Percentiles rank a stretch among this genome's conserved stretches.
phyloP scores from a whole-genome alignment of 1,284 basidiomycete species.

The Trametes hirsuta region DNA sequence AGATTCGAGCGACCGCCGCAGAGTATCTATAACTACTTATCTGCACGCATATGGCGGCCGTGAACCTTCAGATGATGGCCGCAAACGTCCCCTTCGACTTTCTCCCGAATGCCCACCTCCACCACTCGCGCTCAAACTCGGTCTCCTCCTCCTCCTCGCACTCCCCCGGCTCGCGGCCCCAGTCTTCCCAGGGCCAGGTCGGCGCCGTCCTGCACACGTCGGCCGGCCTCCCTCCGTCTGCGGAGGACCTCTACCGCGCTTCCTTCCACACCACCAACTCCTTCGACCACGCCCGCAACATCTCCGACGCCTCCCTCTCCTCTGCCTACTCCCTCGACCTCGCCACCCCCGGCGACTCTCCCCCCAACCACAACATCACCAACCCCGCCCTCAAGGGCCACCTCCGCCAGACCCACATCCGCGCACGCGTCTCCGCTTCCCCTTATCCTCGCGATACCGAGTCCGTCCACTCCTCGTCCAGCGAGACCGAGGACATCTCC shows the following conservation, averaged over 20 bases:
- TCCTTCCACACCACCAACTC: slow-evolving; percentile 46
- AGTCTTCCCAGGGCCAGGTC: slow-evolving; percentile 77
- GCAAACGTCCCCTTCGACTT: slow-evolving; percentile 70
- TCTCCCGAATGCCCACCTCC: slow-evolving; percentile 59
- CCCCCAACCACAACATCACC: slow-evolving; percentile 69
- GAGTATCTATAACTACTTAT: slow-evolving; percentile 33
- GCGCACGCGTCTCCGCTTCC: slow-evolving; percentile 75
- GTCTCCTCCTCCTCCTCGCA: slow-evolving; percentile 73
- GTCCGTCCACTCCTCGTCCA: slow-evolving; percentile 82
- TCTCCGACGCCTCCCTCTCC: slow-evolving; percentile 43
- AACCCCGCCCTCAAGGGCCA: slow-evolving; percentile 75
- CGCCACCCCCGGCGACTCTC: slow-evolving; percentile 59
- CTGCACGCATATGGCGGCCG: slow-evolving; percentile 57
- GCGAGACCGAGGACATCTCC: slow-evolving; percentile 81
- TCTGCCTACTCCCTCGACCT: slow-evolving; percentile 50
- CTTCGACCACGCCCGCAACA: slow-evolving; percentile 40
- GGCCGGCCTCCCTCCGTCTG: slow-evolving; percentile 48
- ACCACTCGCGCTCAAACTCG: slow-evolving; percentile 72
- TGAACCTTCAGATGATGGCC: slow-evolving; percentile 74
- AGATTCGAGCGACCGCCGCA: neutral
- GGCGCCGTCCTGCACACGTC: slow-evolving; percentile 51
- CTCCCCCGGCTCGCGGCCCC: slow-evolving; percentile 71
- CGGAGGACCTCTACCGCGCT: slow-evolving; percentile 71
- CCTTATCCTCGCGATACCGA: slow-evolving; percentile 83
- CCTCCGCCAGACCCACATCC: slow-evolving; percentile 72